Evolutionary conservation across 305 asterid species (phyloP).

Genomic region (Rubia balearica): DNA sequence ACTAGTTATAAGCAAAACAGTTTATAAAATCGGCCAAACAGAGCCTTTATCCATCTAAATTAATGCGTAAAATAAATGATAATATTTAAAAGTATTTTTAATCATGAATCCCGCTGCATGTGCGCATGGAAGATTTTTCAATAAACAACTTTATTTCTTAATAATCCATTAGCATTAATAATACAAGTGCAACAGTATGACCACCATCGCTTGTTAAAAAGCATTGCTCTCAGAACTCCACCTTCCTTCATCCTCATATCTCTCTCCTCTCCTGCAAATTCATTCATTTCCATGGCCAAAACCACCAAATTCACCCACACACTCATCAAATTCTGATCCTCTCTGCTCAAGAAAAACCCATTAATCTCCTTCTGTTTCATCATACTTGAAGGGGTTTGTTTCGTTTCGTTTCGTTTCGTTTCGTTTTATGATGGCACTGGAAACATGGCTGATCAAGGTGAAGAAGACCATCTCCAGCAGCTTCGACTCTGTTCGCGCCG

Average conservation of each 20-base stretch:
- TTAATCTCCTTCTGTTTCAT: neutral
- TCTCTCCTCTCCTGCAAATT: neutral
- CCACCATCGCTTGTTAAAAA: neutral
- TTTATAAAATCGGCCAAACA: no score
- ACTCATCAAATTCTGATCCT: neutral
- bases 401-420: neutral
- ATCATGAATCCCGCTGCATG: constrained; percentile 8
- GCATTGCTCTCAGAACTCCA: constrained; percentile 22
- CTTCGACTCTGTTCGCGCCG: constrained; percentile 36
- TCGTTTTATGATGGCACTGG: constrained; percentile 44
- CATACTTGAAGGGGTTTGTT: no score
- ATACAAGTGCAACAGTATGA: neutral
- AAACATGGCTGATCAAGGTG: constrained; percentile 77
- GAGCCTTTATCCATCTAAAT: no score
- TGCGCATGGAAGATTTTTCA: constrained; percentile 6
- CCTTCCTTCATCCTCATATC: neutral
- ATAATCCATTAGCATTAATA: neutral
- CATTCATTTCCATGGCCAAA: neutral
- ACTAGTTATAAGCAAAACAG: no score
- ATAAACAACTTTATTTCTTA: neutral
- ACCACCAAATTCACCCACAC: no score
- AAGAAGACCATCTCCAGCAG: constrained; percentile 48
- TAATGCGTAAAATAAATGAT: no score
- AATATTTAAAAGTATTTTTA: neutral
- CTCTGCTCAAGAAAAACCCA: no score